Evolutionary conservation across 2,329 filamentous ascomycete species (phyloP).

Genomic region (Pyrenophora seminiperda): DNA sequence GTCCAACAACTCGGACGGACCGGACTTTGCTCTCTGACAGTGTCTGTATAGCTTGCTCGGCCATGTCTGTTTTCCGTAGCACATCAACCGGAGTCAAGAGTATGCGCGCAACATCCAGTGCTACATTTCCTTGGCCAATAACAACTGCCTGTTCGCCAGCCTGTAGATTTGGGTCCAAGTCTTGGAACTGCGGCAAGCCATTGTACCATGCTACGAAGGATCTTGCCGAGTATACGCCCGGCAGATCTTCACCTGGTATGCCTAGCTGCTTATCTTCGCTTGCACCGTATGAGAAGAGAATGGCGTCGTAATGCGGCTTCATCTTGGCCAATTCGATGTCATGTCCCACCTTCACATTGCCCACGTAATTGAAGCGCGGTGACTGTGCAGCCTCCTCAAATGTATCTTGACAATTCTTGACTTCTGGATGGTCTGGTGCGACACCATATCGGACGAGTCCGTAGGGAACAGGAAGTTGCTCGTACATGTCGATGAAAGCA

Average conservation of each 20-base stretch:
- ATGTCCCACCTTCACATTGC: slow-evolving; percentile 81
- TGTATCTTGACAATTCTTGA: slow-evolving; percentile 97
- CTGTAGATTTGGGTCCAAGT: slow-evolving; percentile 73
- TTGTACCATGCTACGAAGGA: slow-evolving; percentile 99
- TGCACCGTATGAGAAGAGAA: slow-evolving; percentile 92
- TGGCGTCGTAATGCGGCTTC: slow-evolving; percentile 83
- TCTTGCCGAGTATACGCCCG: slow-evolving; percentile 82
- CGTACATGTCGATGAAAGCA: slow-evolving; percentile 91
- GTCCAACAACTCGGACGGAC: slow-evolving; percentile 83
- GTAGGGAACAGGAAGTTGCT: slow-evolving; percentile 88
- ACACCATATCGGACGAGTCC: slow-evolving; percentile 93
- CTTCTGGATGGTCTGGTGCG: slow-evolving; percentile 97
- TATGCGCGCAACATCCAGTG: slow-evolving; percentile 89
- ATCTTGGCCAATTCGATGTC: slow-evolving; percentile 70
- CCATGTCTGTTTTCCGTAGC: slow-evolving; percentile 84
- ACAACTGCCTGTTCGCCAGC: slow-evolving; percentile 81
- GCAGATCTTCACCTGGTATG: slow-evolving; percentile 78
- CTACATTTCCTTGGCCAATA: slow-evolving; percentile 95
- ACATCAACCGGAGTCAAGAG: slow-evolving; percentile 76
- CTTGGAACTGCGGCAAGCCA: slow-evolving; percentile 80
- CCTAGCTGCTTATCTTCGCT: slow-evolving; percentile 79
- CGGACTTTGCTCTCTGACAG: slow-evolving; percentile 75
- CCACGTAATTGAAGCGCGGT: slow-evolving; percentile 84
- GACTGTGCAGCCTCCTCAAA: slow-evolving; percentile 87
- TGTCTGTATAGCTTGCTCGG: slow-evolving; percentile 77